These are phyloP conservation scores for Penicillium roqueforti DNA, from an alignment of 495 filamentous ascomycete genomes.

Conservation along the genomic window DNA sequence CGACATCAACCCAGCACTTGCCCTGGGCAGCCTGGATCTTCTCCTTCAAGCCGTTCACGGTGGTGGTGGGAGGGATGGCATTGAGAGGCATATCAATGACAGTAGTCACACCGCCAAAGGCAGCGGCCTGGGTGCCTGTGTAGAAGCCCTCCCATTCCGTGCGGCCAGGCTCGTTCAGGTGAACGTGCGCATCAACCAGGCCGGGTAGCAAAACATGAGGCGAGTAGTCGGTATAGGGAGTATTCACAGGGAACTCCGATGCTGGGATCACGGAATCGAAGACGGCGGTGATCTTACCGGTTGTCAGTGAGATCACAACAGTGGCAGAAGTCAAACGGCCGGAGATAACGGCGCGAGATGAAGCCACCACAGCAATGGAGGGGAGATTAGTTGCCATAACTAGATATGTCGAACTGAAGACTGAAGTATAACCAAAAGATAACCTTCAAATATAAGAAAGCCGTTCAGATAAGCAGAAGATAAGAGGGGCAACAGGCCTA, in stretches of 20 bases:
- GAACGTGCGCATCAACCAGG: conserved; percentile 94
- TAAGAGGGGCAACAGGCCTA: conserved; percentile 9
- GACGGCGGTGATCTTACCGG: conserved; percentile 82
- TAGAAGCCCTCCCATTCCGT: conserved; percentile 99
- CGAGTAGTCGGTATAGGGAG: conserved; percentile 76
- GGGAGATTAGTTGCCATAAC: conserved; percentile 35
- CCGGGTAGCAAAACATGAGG: conserved; percentile 87
- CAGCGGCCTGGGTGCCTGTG: conserved; percentile 88
- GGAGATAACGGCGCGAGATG: conserved; percentile 69
- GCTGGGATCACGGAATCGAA: conserved; percentile 67
- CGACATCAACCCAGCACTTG: conserved; percentile 97
- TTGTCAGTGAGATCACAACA: conserved; percentile 68
- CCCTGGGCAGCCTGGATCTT: conserved; percentile 82
- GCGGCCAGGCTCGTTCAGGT: conserved; percentile 93
- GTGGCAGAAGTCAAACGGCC: conserved; percentile 70
- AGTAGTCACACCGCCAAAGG: conserved; percentile 96
- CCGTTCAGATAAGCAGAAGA: conserved; percentile 7
- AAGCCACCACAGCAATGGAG: conserved; percentile 70
- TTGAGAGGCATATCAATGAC: conserved; percentile 98
- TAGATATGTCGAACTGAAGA: neutral
- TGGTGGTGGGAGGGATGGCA: conserved; percentile 94
- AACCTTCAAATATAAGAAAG: conserved; percentile 10
- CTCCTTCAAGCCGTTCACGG: conserved; percentile 71
- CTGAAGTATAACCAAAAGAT: neutral
- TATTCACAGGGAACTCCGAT: conserved; percentile 65